Conservation (phyloP, 106 monocot genomes). For the Dendrobium catenatum region DNA sequence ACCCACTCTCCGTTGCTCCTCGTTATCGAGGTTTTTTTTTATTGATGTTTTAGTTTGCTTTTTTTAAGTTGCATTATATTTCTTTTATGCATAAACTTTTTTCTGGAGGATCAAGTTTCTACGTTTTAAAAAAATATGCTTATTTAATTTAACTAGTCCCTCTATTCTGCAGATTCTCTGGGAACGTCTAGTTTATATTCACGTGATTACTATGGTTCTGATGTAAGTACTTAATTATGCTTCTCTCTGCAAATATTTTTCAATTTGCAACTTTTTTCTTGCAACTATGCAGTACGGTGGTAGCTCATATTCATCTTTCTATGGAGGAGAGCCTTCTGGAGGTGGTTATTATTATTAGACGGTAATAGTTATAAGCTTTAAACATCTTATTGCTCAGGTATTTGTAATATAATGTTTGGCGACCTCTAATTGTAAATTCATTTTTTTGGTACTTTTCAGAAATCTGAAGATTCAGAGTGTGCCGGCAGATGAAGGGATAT, state of each 20-base stretch:
- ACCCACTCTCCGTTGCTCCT: constrained; percentile 24
- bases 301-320: constrained; percentile 36
- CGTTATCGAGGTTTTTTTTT: constrained; percentile 39
- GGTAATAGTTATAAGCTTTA: constrained; percentile 8
- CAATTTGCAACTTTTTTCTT: background rate
- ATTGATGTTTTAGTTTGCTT: background rate
- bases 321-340: constrained; percentile 37
- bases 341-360: constrained; percentile 61
- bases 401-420: background rate
- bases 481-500: background rate
- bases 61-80: background rate
- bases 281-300: constrained; percentile 39
- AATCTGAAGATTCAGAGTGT: background rate
- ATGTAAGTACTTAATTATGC: constrained; percentile 37
- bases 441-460: background rate
- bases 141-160: background rate
- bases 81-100: background rate
- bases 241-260: background rate
- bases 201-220: constrained; percentile 54
- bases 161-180: constrained; percentile 29
- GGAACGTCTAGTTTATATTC: constrained; percentile 39
- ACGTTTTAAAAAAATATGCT: background rate
- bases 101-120: background rate
- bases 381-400: background rate
- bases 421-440: background rate